Base-by-base conservation (phyloP, 2,329 filamentous ascomycete species). In the Claviceps pazoutovae region DNA sequence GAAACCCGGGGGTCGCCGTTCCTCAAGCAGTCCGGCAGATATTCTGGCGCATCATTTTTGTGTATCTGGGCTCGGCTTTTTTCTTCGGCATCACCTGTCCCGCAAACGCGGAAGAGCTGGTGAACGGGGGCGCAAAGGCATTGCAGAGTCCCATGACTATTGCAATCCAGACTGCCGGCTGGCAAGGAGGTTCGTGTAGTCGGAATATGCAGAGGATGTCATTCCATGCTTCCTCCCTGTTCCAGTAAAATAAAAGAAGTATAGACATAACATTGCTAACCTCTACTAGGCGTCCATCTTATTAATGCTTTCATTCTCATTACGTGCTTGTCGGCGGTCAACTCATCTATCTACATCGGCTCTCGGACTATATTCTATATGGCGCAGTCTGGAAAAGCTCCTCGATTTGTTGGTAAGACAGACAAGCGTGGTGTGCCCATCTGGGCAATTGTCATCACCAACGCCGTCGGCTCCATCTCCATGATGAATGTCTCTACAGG, bases 291-390 rank as follows among this genome's bases (percentile, higher is more conserved):
- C 38, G 83, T 85, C 1, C 80, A 90, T 61, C 74, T 90, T 1
- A 84, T 90, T 69, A 90, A 90, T 57, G 83, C 81, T 41, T 83
- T 88, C 60, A 86, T 88, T 59, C 75, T 90, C 49, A 70, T 87
- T 8, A 86, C 85, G 13, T 85, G 85, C 51, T 71, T 88, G 39
- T 82, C 76, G 0, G 83, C 84, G 17, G 78, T 84, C 58, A 90
- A 90, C 66, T 82, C 79, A 50, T 85, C 82, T 8, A 84, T 90
- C 55, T 90, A 89, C 64, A 86, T 90, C 57, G 81, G 80, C 45
- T 86, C 83, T 3, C 78, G 86, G 21, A 89, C 85, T 0, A 67
- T 91, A 1, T 68, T 89, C 0, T 88, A 81, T 68, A 86, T 90
- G 80, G 84, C 84, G 0, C 82, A 86, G 59, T 80, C 81, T 45